Evolutionary conservation across 2,329 filamentous ascomycete genomes (phyloP), one percentile per base, ranked within the genome.

Genomic region (Aspergillus uvarum): DNA sequence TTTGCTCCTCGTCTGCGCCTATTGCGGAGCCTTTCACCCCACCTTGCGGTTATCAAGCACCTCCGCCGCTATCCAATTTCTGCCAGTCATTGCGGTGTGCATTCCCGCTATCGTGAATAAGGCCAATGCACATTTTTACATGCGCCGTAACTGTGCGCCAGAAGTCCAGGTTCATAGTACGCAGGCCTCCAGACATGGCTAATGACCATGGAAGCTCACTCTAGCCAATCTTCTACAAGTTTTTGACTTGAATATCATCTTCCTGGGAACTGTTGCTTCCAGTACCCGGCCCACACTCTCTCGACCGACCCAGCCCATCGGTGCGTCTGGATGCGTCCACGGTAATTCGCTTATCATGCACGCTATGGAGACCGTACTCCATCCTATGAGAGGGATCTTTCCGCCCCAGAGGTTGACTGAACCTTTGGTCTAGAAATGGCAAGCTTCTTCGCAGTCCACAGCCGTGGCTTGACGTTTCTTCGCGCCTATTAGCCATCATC

Each of bases 41-140:
- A 66, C 64, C 62, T 60, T 65, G 64, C 64, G 63, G 64, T 64
- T 67, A 67, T 67, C 63, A 64, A 59, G 47, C 59, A 52, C 58
- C 56, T 62, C 60, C 63, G 60, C 61, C 55, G 55, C 59, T 61
- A 47, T 60, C 59, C 52, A 58, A 56, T 56, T 61, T 62, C 65
- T 67, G 65, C 65, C 66, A 67, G 63, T 67, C 63, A 67, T 68
- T 48, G 56, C 54, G 55, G 60, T 58, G 54, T 62, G 54, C 62
- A 60, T 62, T 64, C 59, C 60, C 59, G 60, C 63, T 67, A 66
- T 67, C 63, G 51, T 64, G 58, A 65, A 66, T 67, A 62, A 61
- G 66, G 59, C 66, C 64, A 64, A 64, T 63, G 62, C 63, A 64
- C 48, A 54, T 24, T 55, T 58, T 44, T 66, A 54, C 58, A 58